These are phyloP conservation scores for Mucor plumbeus DNA, from an alignment of 371 early-diverging fungal species.

Conservation along the genomic window DNA sequence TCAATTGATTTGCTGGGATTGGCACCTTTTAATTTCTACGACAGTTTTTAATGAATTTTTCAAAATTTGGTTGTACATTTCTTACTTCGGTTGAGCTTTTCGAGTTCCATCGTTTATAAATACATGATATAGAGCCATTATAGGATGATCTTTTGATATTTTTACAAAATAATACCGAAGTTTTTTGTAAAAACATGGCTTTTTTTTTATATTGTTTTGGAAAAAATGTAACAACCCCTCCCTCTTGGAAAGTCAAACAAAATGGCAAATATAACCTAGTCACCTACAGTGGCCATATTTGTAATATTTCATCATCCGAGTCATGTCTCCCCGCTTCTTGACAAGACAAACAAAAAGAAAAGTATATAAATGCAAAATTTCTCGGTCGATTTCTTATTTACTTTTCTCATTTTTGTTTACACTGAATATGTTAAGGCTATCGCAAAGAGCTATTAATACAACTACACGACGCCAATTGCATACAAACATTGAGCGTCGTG, in stretches of 20 bases:
- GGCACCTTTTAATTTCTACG: constrained; percentile 53
- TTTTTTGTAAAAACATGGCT: constrained; percentile 6
- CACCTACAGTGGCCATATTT: background rate
- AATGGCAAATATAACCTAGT: background rate
- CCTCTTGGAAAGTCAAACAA: background rate
- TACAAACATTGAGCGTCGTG: background rate
- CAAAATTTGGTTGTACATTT: background rate
- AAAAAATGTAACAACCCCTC: constrained; percentile 8
- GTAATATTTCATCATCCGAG: constrained; percentile 4
- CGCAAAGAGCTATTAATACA: background rate
- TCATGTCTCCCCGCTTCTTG: background rate
- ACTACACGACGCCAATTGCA: background rate
- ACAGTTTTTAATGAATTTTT: background rate
- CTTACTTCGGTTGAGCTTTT: constrained; percentile 40
- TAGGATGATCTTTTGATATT: background rate
- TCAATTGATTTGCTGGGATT: constrained; percentile 51
- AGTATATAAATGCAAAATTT: background rate
- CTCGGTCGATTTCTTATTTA: background rate
- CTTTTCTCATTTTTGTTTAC: background rate
- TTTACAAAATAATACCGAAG: background rate
- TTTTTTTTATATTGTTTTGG: background rate
- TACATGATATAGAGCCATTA: background rate
- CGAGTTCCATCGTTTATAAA: constrained; percentile 31
- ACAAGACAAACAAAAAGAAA: background rate
- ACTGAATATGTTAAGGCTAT: constrained; percentile 2